Evolutionary conservation across 352 stramenopile species (phyloP).

Genomic region (Pythium scleroteichum): DNA sequence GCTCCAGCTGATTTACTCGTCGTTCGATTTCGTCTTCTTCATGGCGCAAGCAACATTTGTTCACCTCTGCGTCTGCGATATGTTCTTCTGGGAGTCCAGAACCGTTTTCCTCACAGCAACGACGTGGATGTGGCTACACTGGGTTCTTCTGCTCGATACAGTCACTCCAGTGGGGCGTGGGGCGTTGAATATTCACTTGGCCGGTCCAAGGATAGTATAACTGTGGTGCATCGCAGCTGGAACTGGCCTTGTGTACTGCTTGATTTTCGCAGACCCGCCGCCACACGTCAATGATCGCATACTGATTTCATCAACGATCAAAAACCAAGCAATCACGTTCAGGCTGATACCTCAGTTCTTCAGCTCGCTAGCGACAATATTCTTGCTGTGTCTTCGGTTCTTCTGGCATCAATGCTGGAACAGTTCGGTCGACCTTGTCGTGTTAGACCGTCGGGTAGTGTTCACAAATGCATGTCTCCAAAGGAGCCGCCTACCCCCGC

Average conservation of each 20-base stretch:
- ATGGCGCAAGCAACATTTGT: slow-evolving; percentile 14
- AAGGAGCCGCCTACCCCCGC: too few relatives aligned
- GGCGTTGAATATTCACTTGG: background rate
- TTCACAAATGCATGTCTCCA: background rate
- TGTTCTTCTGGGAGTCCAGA: slow-evolving; percentile 9
- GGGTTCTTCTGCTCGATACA: slow-evolving; percentile 6
- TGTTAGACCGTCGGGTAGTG: slow-evolving; percentile 9
- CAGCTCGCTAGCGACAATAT: slow-evolving; percentile 6
- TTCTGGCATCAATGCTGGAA: slow-evolving; percentile 2
- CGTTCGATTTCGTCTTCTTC: slow-evolving; percentile 28
- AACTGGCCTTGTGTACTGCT: slow-evolving; percentile 2
- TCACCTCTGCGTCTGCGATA: slow-evolving; percentile 15
- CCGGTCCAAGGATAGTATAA: background rate
- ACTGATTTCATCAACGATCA: too few relatives aligned
- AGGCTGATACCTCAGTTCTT: slow-evolving; percentile 14
- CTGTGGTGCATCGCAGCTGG: background rate
- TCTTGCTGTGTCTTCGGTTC: slow-evolving; percentile 2
- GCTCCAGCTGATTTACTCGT: slow-evolving; percentile 4
- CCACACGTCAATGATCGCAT: slow-evolving; percentile 8
- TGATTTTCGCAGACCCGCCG: slow-evolving; percentile 11
- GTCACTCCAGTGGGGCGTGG: slow-evolving; percentile 7
- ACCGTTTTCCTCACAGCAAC: background rate
- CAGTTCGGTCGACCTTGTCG: background rate
- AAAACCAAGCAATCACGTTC: background rate
- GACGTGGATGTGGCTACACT: slow-evolving; percentile 10